Conservation (phyloP, 2,329 filamentous ascomycete genomes). For the Phaeosphaeriaceae sp. region DNA sequence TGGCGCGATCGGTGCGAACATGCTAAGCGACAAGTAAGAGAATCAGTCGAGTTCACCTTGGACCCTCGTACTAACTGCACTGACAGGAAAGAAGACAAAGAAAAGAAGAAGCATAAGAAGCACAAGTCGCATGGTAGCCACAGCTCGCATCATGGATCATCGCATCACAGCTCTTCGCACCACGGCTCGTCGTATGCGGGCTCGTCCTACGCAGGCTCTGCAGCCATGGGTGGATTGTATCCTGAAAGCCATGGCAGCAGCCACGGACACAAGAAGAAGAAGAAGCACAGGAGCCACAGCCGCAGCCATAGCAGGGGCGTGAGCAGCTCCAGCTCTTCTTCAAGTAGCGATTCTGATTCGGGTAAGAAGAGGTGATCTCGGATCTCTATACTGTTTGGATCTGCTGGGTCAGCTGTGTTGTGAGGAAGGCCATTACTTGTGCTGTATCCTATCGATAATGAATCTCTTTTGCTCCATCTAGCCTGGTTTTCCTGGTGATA, state of each 20-base stretch:
- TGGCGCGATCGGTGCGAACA: conserved; percentile 64
- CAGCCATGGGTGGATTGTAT: conserved; percentile 45
- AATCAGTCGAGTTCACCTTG: neutral
- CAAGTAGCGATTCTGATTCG: conserved; percentile 47
- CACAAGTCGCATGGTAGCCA: conserved; percentile 42
- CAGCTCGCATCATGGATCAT: conserved; percentile 33
- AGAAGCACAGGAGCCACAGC: conserved; percentile 41
- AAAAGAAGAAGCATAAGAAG: conserved; percentile 48
- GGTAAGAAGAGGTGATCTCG: neutral
- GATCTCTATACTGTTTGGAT: neutral
- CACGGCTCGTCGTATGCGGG: conserved; percentile 36
- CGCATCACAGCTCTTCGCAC: conserved; percentile 35
- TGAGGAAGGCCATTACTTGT: neutral
- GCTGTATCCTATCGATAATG: neutral
- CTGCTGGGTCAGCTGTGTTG: too few relatives aligned
- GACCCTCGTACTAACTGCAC: conserved; percentile 8
- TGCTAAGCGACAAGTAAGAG: conserved; percentile 54
- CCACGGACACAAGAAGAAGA: conserved; percentile 37
- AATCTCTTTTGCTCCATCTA: neutral
- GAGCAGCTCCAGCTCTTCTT: conserved; percentile 42
- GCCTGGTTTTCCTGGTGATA: neutral
- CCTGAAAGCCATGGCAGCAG: conserved; percentile 25
- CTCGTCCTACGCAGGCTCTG: conserved; percentile 24
- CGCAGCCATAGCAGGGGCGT: conserved; percentile 38
- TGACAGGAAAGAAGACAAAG: conserved; percentile 36